Conservation (phyloP, 106 monocot species). For the Dactylorhiza incarnata region DNA sequence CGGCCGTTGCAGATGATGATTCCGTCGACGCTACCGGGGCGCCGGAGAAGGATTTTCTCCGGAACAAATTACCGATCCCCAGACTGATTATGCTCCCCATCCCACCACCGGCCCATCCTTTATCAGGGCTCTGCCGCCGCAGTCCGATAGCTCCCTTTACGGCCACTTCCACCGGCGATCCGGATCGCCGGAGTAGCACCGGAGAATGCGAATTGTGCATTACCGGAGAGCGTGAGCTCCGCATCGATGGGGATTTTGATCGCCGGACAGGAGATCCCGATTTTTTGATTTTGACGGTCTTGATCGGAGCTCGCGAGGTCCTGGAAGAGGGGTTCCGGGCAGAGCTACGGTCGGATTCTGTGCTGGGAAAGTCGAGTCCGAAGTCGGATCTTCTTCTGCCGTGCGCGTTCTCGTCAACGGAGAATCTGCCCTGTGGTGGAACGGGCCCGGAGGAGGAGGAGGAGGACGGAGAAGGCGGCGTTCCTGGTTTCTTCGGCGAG, state of each 20-base stretch:
- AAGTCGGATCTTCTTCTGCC: constrained; percentile 7
- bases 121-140: neutral
- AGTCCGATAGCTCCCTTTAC: no score
- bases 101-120: constrained; percentile 1
- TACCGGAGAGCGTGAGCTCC: no score
- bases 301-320: constrained; percentile 11
- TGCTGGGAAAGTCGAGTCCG: constrained; percentile 9
- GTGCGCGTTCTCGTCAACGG: no score
- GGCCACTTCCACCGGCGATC: no score
- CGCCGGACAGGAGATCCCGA: neutral
- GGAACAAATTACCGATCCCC: constrained; percentile 22
- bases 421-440: constrained; percentile 15
- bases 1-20: no score
- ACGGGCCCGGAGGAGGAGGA: constrained; percentile 18
- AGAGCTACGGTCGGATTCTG: no score
- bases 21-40: neutral
- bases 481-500: neutral
- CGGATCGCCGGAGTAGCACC: no score
- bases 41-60: constrained; percentile 10
- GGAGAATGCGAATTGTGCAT: no score
- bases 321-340: no score
- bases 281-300: neutral
- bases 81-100: constrained; percentile 24
- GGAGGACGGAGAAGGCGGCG: constrained; percentile 1
- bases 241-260: neutral